phyloP scores from a whole-genome alignment of 202 grass and related monocot species.

The Hordeum pubiflorum region DNA sequence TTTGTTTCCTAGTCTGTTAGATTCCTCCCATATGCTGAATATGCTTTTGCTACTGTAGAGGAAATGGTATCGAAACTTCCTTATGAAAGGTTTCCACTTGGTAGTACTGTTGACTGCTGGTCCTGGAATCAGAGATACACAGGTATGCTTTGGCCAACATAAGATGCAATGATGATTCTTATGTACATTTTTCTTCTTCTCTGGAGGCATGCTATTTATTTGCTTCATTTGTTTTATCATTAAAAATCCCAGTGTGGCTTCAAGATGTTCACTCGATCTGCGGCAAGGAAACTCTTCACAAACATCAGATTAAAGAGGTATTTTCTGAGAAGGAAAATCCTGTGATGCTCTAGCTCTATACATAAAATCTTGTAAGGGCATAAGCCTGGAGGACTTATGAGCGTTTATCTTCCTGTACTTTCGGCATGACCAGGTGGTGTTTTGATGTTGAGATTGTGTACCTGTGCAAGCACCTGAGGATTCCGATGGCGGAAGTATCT shows the following conservation, averaged over 20 bases:
- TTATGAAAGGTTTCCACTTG: constrained; percentile 98
- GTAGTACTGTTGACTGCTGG: constrained; percentile 82
- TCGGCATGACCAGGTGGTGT: constrained; percentile 53
- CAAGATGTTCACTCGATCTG: constrained; percentile 95
- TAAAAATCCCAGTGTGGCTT: constrained; percentile 71
- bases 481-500: constrained; percentile 73
- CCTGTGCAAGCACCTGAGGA: constrained; percentile 73
- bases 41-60: constrained; percentile 49
- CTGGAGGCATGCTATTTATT: neutral
- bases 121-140: constrained; percentile 78
- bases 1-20: neutral
- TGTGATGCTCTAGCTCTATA: neutral
- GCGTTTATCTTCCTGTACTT: too few species aligned
- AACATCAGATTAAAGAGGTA: constrained; percentile 93
- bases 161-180: neutral
- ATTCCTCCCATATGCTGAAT: neutral
- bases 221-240: neutral
- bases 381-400: too few species aligned
- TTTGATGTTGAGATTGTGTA: constrained; percentile 95
- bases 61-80: constrained; percentile 88
- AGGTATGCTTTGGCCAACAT: constrained; percentile 41
- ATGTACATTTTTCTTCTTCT: neutral
- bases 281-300: constrained; percentile 81
- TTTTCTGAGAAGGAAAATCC: neutral
- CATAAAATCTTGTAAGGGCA: neutral